Percentiles rank a stretch among this genome's conserved stretches.
Evolutionary conservation across 1,284 basidiomycete species (phyloP).

Genomic region (Malassezia brasiliensis): DNA sequence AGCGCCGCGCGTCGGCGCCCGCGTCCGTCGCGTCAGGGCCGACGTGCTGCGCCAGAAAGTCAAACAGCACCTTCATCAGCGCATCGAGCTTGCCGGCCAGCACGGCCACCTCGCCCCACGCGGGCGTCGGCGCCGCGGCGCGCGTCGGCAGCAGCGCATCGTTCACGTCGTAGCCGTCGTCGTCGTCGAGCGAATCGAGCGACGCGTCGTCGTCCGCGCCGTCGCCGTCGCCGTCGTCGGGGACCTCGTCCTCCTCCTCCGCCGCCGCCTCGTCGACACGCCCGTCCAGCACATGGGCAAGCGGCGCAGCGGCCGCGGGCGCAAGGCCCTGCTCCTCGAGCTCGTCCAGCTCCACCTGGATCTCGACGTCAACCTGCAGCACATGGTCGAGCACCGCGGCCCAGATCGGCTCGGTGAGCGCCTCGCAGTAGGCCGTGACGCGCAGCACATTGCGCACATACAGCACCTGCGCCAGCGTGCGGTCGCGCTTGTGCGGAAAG

Average conservation of each 20-base stretch:
- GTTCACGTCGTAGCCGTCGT: slow-evolving; percentile 54
- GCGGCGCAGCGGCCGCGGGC: slow-evolving; percentile 22
- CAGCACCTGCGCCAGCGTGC: slow-evolving; percentile 67
- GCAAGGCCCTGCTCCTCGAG: slow-evolving; percentile 55
- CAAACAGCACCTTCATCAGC: slow-evolving; percentile 72
- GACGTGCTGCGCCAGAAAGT: slow-evolving; percentile 59
- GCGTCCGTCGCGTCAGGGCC: background rate
- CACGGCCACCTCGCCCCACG: slow-evolving; percentile 56
- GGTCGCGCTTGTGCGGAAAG: slow-evolving; percentile 89
- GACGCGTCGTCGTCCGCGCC: slow-evolving; percentile 45
- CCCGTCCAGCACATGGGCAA: slow-evolving; percentile 34
- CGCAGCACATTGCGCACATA: slow-evolving; percentile 84
- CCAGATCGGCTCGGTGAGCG: slow-evolving; percentile 73
- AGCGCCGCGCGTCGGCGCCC: slow-evolving; percentile 23
- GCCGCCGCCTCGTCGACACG: slow-evolving; percentile 54
- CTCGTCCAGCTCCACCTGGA: slow-evolving; percentile 89
- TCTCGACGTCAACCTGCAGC: slow-evolving; percentile 93
- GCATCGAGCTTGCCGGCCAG: slow-evolving; percentile 85
- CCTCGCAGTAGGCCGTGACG: slow-evolving; percentile 78
- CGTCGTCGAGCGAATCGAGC: slow-evolving; percentile 54
- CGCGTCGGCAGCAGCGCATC: slow-evolving; percentile 50
- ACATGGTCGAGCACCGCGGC: slow-evolving; percentile 78
- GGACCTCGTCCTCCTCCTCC: slow-evolving; percentile 27
- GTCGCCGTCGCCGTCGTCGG: slow-evolving; percentile 15
- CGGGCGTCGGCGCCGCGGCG: slow-evolving; percentile 18